A percentile compares a stretch with the other conserved stretches of the same genome.
Conservation (phyloP, 2,329 filamentous ascomycete species). For the Monilinia fructigena region DNA sequence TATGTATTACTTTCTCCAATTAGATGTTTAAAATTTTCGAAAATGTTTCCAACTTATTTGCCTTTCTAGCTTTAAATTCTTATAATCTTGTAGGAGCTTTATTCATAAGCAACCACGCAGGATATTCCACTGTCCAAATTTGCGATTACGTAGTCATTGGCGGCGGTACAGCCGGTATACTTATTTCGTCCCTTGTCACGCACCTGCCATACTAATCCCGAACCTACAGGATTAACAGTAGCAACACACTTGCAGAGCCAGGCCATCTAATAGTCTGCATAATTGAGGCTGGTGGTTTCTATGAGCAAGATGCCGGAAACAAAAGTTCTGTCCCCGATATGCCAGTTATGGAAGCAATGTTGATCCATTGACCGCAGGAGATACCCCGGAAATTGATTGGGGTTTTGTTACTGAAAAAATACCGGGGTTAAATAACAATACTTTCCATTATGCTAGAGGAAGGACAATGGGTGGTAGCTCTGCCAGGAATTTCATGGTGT, state of each 20-base stretch:
- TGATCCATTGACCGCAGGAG: not conserved
- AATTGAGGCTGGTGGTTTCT: constrained; percentile 10
- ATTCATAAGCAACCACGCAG: not conserved
- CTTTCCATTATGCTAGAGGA: constrained; percentile 37
- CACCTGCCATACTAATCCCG: not conserved
- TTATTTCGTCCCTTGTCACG: not conserved
- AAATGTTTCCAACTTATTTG: not conserved
- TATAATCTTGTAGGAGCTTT: not conserved
- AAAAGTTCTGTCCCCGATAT: constrained; percentile 3
- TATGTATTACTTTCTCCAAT: not conserved
- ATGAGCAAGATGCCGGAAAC: constrained; percentile 8
- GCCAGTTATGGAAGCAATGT: constrained; percentile 13
- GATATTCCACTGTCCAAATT: not conserved
- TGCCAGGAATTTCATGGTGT: constrained; percentile 42
- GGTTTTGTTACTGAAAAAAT: constrained; percentile 4
- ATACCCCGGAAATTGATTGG: constrained; percentile 23
- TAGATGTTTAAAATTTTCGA: not conserved
- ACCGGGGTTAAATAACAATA: constrained; percentile 8
- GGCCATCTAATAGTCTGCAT: not conserved
- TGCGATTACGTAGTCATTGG: constrained; percentile 20
- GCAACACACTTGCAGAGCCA: constrained; percentile 19
- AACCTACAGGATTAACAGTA: constrained; percentile 24
- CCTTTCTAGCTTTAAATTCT: not conserved
- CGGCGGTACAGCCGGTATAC: constrained; percentile 8
- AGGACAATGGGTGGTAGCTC: constrained; percentile 41